Evolutionary conservation across 257 asterid species (phyloP), one percentile per base, ranked within the genome.

Genomic region (Linderniella brevidens): DNA sequence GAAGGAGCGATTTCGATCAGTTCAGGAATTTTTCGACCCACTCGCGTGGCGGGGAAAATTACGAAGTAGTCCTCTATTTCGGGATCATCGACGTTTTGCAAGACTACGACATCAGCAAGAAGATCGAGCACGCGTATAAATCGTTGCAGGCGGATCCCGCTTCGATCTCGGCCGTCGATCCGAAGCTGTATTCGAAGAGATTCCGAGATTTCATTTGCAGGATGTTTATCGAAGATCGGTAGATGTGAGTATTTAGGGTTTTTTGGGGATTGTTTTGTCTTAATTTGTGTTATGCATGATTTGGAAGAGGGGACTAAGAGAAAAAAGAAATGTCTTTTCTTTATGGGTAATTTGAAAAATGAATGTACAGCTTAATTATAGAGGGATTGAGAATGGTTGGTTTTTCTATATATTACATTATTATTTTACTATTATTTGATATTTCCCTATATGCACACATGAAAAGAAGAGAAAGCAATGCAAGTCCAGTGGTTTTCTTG

Each of bases 51-150:
- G 67, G 71, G 11, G 93, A 75, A 65, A 43, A 59, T 32, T 69
- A 64, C 32, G 78, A 82, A 62, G 85, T 77, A 9, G 75, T 82
- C 62, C 82, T 82, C 57, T 79, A 80, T 68, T 74, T 79, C 29
- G 94, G 94, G 48, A 72, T 82, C 59, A 82, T 82, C 19, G 94
- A 82, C 74, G 79, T 82, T 14, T 59, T 82, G 43, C 94, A 82
- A 56, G 94, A 78, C 64, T 82, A 82, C 3, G 92, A 79, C 54
- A 73, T 82, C 39, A 71, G 72, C 74, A 82, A 82, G 80, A 79
- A 73, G 71, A 77, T 82, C 1, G 94, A 82, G 50, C 88, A 79
- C 35, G 87, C 84, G 1, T 74, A 74, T 75, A 82, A 79, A 53
- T 82, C 94, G 19, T 68, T 76, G n/a, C 94, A 82, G 50, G 82